Conservation (phyloP, 2,329 filamentous ascomycete genomes). For the Cladorrhinum sp. region DNA sequence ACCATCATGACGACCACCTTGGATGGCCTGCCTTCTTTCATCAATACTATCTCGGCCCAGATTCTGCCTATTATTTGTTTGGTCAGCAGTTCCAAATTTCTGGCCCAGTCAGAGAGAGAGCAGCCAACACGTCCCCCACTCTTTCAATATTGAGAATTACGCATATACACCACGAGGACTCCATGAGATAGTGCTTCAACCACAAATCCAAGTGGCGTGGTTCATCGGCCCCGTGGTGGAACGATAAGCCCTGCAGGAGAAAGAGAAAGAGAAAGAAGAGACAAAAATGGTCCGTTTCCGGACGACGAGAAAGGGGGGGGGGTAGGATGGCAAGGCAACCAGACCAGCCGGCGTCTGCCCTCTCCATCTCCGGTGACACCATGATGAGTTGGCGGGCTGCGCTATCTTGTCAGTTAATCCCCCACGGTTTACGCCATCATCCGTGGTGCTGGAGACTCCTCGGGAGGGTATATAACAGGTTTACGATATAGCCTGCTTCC, state of each 20-base stretch:
- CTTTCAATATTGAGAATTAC: constrained; percentile 6
- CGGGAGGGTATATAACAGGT: constrained; percentile 24
- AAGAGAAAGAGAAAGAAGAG: not conserved
- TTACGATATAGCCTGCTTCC: constrained; percentile 20
- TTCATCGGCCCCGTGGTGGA: constrained; percentile 13
- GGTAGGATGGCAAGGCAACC: constrained; percentile 2
- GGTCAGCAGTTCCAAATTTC: constrained; percentile 22
- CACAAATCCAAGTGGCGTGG: constrained; percentile 21
- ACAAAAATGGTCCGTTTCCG: constrained; percentile 1
- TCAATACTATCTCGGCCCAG: constrained; percentile 20
- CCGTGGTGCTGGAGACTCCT: constrained; percentile 1
- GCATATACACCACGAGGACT: not conserved
- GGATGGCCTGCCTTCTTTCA: not conserved
- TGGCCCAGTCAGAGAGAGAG: constrained; percentile 14
- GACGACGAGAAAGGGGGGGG: not conserved
- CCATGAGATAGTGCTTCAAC: constrained; percentile 8
- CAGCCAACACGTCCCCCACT: constrained; percentile 11
- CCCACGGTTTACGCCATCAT: constrained; percentile 7
- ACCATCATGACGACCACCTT: constrained; percentile 5
- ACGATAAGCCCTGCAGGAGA: constrained; percentile 15
- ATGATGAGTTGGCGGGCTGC: constrained; percentile 27
- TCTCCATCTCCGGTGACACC: constrained; percentile 19
- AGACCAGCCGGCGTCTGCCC: not conserved
- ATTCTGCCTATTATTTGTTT: constrained; percentile 23
- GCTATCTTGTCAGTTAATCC: constrained; percentile 15